Evolutionary conservation across 1,139 yeast species (phyloP).

Genomic region (Eremothecium sinecaudum): DNA sequence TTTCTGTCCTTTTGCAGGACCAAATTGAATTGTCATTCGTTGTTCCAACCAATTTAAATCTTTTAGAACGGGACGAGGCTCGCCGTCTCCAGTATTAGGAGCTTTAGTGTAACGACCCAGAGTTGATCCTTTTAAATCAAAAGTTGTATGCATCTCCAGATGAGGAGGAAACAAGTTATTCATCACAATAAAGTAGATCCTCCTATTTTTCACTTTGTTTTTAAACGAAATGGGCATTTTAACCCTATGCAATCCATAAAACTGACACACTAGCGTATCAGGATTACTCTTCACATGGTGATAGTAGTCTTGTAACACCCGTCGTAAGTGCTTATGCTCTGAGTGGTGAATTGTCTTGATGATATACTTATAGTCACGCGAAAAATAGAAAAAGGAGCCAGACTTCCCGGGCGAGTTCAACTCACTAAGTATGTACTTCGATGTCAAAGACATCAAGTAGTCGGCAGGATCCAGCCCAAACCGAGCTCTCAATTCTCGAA

Average conservation of each 20-base stretch:
- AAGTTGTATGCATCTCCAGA: conserved; percentile 74
- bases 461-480: conserved; percentile 95
- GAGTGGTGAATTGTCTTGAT: conserved; percentile 93
- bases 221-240: conserved; percentile 65
- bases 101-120: conserved; percentile 60
- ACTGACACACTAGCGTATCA: conserved; percentile 81
- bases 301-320: conserved; percentile 67
- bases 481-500: conserved; percentile 66
- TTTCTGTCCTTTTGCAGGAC: conserved; percentile 52
- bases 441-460: conserved; percentile 82
- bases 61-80: conserved; percentile 44
- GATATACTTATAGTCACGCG: conserved; percentile 86
- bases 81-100: conserved; percentile 15
- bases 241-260: conserved; percentile 90
- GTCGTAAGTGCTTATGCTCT: conserved; percentile 77
- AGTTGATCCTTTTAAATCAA: conserved; percentile 89
- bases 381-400: conserved; percentile 91
- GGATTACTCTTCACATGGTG: conserved; percentile 76
- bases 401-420: conserved; percentile 95
- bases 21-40: conserved; percentile 54
- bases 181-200: conserved; percentile 93
- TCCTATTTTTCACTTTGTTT: conserved; percentile 45
- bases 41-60: conserved; percentile 82
- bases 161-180: conserved; percentile 95
- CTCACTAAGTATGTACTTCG: conserved; percentile 85